Evolutionary conservation across 2,329 filamentous ascomycete species (phyloP), one percentile per base, ranked within the genome.

Genomic region (Colletotrichum cordylinicola): DNA sequence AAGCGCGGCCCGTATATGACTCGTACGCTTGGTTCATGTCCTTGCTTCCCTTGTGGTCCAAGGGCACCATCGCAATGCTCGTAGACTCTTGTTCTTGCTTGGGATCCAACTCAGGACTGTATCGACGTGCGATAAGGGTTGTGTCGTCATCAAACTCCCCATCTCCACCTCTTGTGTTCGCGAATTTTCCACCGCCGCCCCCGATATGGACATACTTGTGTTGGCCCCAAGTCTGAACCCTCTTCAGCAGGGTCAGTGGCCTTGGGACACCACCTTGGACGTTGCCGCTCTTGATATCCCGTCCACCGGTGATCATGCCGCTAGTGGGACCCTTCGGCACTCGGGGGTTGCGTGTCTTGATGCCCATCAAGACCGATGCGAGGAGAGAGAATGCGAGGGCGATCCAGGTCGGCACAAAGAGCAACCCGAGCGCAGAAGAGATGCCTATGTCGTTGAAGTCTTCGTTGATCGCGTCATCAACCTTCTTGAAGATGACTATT

Each of bases 191-290:
- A 5, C 15, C 12, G 8, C 37, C 33, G 7, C 37, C 18, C 55
- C 81, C 81, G 52, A 84, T 76, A 73, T 82, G 81, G n/a, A 79
- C 79, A 69, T 85, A 85, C 64, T 79, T 81, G 74, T 82, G 81
- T 4, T 76, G 77, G 6, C 77, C 78, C 78, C 79, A 81, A 6
- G 80, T 80, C 5, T 67, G 70, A 31, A 72, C 55, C 6, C 62
- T 21, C 60, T 72, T 66, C n/a, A 81, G 55, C n/a, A 82, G 65
- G 2, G 21, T 56, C n/a, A 64, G 15, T 76, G 78, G 10, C 27
- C 48, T 66, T 12, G 18, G 66, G 21, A 24, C 55, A 31, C 27
- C 39, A 8, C 8, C 37, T n/a, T 61, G 10, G 18, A 61, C 8
- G 3, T 66, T 66, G 18, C 18, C 39, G 9, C 31, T 48, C 6